Evolutionary conservation across 345 rosid genomes (phyloP).

Genomic region (Lepidium africanum): DNA sequence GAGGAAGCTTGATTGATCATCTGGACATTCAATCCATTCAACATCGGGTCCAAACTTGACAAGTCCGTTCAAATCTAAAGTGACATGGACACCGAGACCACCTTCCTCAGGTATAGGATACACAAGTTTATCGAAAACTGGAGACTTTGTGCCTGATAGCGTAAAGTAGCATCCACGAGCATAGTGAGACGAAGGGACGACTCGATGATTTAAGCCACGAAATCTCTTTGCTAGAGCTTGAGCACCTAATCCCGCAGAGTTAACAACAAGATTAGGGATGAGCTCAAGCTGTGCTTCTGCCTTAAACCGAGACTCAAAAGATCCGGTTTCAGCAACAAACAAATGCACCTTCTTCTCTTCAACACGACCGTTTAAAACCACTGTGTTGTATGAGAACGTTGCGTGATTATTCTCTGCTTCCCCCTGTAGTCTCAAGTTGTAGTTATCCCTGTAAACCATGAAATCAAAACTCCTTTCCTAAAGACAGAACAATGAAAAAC

Average conservation of each 20-base stretch:
- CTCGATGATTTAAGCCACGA: slow-evolving; percentile 33
- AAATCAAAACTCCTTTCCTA: slow-evolving; percentile 31
- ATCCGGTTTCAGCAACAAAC: slow-evolving; percentile 41
- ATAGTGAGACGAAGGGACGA: slow-evolving; percentile 49
- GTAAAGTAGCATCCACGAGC: slow-evolving; percentile 88
- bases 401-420: slow-evolving; percentile 65
- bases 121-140: slow-evolving; percentile 62
- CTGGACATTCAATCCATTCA: slow-evolving; percentile 65
- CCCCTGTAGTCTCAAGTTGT: slow-evolving; percentile 40
- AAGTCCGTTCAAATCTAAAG: slow-evolving; percentile 78
- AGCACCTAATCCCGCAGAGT: slow-evolving; percentile 36
- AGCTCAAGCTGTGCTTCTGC: slow-evolving; percentile 47
- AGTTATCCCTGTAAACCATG: slow-evolving; percentile 33
- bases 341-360: slow-evolving; percentile 51
- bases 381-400: slow-evolving; percentile 69
- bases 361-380: slow-evolving; percentile 55
- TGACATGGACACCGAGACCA: slow-evolving; percentile 88
- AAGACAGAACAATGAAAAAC: neutral
- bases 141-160: slow-evolving; percentile 39
- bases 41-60: slow-evolving; percentile 96
- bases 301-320: slow-evolving; percentile 40
- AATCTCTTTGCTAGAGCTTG: slow-evolving; percentile 61
- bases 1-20: slow-evolving; percentile 63
- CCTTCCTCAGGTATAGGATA: slow-evolving; percentile 92
- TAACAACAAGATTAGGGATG: slow-evolving; percentile 47